Evolutionary conservation across 257 asterid species (phyloP).

Genomic region (Solanum corneliomulleri): DNA sequence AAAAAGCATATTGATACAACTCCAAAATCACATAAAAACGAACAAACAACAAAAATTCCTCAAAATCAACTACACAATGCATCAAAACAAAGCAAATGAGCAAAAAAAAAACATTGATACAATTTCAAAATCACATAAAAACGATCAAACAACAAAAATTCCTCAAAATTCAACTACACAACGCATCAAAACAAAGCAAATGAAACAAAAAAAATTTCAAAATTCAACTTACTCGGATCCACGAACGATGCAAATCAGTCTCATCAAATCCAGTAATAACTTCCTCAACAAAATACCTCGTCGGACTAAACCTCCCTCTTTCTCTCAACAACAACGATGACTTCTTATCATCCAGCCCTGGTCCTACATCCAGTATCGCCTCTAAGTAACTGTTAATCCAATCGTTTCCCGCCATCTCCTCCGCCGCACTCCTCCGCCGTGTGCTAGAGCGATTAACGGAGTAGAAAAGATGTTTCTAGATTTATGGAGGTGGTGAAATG

Average conservation of each 20-base stretch:
- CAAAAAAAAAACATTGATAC: not conserved
- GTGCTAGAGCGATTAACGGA: not conserved
- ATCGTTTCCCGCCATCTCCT: conserved; percentile 87
- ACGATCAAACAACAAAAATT: too few relatives aligned
- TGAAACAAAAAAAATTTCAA: not conserved
- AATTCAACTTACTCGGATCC: conserved; percentile 58
- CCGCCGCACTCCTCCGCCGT: conserved; percentile 1
- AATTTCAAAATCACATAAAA: not conserved
- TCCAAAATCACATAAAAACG: not conserved
- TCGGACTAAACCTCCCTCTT: conserved; percentile 91
- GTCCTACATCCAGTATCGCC: conserved; percentile 92
- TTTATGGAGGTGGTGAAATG: not conserved
- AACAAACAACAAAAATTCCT: not conserved
- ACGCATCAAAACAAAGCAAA: not conserved
- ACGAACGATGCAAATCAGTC: conserved; percentile 94
- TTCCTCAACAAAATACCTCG: conserved; percentile 86
- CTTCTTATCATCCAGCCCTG: conserved; percentile 60
- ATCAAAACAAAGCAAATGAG: not conserved
- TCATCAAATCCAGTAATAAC: conserved; percentile 90
- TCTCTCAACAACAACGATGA: conserved; percentile 78
- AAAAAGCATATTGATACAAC: not conserved
- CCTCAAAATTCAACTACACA: not conserved
- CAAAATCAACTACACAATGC: not conserved
- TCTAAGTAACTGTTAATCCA: conserved; percentile 93
- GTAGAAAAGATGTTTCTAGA: not conserved